Evolutionary conservation across 805 yeast genomes (phyloP), one percentile per base, ranked within the genome.

Genomic region (Komagataella ulmi): DNA sequence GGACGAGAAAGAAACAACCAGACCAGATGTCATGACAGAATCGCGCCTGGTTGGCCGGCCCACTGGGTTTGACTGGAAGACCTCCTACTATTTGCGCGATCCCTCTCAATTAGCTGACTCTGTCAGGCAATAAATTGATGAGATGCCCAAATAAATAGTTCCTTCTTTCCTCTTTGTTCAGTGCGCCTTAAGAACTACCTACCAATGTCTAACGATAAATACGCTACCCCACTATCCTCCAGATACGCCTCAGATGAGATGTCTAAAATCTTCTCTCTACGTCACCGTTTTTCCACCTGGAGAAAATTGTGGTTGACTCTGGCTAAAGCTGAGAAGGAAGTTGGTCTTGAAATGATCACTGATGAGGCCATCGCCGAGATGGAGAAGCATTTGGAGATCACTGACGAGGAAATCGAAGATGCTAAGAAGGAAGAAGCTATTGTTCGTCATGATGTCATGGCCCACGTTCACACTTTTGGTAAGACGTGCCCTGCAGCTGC

Each of bases 361-460:
- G 96, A 89, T 58, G 93, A 88, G 66, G 99, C 98, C 50, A 79
- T 93, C 58, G 85, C 77, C 64, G 87, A 93, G 74, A 85, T 93
- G 88, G 71, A 77, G 56, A 65, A 73, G 19, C 85, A 93, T 68
- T 73, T 91, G 61, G 77, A 69, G 50, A 89, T 93, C 71, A 83
- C 97, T 7, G 97, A 91, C 66, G 95, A 87, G 59, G 98, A 95
- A 64, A 88, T 93, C 57, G 88, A 76, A 53, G 85, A 75, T 53
- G 98, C 99, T 47, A 73, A 90, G 53, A 80, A 79, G 59, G 97
- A 93, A 72, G 99, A 93, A 71, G 96, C 98, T 51, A 89, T 85
- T 67, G 98, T 93, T 53, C 86, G 99, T 74, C 99, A 93, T 69
- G 99, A 93, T 66, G 99, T 93, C 60, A 93, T 93, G 99, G 96